Conservation (phyloP, 495 filamentous ascomycete genomes). For the Apiosordaria backusii region DNA sequence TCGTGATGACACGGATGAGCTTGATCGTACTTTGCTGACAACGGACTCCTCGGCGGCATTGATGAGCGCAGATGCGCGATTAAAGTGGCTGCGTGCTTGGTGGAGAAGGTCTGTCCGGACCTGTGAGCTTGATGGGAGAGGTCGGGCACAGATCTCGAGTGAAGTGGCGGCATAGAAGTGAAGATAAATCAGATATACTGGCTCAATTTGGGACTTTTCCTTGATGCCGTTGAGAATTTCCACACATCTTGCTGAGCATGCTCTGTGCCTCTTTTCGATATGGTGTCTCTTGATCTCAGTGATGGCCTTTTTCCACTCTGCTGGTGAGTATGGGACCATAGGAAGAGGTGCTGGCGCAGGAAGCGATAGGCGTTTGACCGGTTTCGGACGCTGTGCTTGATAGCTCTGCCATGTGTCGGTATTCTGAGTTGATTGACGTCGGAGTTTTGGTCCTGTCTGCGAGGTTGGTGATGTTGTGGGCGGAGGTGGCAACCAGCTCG, state of each 20-base stretch:
- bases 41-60: slow-evolving; percentile 36
- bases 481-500: slow-evolving; percentile 19
- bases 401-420: slow-evolving; percentile 9
- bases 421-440: slow-evolving; percentile 11
- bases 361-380: slow-evolving; percentile 22
- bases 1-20: slow-evolving; percentile 35
- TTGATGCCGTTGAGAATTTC: slow-evolving; percentile 46
- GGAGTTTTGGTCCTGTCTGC: slow-evolving; percentile 6
- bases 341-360: slow-evolving; percentile 19
- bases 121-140: slow-evolving; percentile 41
- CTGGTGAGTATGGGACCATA: slow-evolving; percentile 29
- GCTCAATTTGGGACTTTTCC: slow-evolving; percentile 40
- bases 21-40: slow-evolving; percentile 29
- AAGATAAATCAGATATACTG: slow-evolving; percentile 50
- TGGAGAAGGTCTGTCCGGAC: slow-evolving; percentile 45
- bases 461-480: slow-evolving; percentile 10
- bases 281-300: slow-evolving; percentile 47
- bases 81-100: slow-evolving; percentile 47
- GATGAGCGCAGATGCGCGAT: slow-evolving; percentile 43
- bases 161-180: slow-evolving; percentile 54
- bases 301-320: slow-evolving; percentile 44
- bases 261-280: slow-evolving; percentile 41
- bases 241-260: slow-evolving; percentile 44
- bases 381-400: slow-evolving; percentile 4
- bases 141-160: slow-evolving; percentile 49